phyloP scores from a whole-genome alignment of 768 basidiomycete species.

The Saitozyma sp. region DNA sequence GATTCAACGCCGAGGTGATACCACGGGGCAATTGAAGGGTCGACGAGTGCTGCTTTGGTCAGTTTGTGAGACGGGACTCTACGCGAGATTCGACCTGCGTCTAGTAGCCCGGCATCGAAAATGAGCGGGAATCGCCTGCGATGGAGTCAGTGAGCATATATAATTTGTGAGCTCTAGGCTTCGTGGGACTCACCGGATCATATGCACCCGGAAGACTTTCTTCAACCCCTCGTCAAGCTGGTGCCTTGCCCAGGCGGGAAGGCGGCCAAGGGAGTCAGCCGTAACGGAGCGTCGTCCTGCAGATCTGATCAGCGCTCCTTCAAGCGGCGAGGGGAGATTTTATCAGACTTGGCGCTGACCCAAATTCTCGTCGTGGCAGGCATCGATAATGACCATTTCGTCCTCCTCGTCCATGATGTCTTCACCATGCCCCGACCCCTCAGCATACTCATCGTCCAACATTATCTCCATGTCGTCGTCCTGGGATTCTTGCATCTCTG shows the following conservation, averaged over 20 bases:
- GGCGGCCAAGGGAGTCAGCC: too few relatives aligned
- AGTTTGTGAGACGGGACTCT: too few relatives aligned
- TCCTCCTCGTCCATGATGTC: too few relatives aligned
- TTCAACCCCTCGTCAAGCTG: slow-evolving; percentile 14
- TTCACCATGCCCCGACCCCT: not conserved
- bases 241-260: slow-evolving; percentile 11
- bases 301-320: too few relatives aligned
- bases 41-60: not conserved
- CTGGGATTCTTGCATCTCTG: not conserved
- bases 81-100: slow-evolving; percentile 5
- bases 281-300: too few relatives aligned
- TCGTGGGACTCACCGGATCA: slow-evolving; percentile 14
- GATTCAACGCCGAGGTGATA: slow-evolving; percentile 16
- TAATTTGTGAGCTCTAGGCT: not conserved
- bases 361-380: not conserved
- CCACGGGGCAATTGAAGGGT: not conserved
- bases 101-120: slow-evolving; percentile 23
- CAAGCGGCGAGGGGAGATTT: too few relatives aligned
- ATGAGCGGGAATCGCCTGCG: slow-evolving; percentile 39
- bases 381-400: not conserved
- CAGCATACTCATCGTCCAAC: slow-evolving; percentile 4
- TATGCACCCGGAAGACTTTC: slow-evolving; percentile 18
- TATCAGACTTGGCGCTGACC: not conserved
- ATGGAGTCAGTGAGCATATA: too few relatives aligned
- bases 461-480: not conserved